Evolutionary conservation across 2,329 filamentous ascomycete genomes (phyloP).

Genomic region (Geoglossum cookeanum): DNA sequence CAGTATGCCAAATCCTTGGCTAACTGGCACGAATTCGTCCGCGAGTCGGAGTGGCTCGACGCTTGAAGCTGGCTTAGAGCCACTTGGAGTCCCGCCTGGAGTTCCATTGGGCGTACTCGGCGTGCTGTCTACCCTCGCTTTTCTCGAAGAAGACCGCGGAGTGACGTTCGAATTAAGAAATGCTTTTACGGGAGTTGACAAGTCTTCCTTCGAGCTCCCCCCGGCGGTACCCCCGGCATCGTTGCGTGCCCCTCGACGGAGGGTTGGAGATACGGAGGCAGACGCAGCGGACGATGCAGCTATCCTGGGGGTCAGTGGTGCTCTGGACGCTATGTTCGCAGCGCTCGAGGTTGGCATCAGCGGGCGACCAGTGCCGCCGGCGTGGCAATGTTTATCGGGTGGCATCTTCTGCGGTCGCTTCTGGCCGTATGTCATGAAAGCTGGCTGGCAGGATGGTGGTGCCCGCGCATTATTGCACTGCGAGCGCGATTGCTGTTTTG

Average conservation of each 20-base stretch:
- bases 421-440: no score
- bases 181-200: slow-evolving; percentile 32
- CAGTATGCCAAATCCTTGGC: slow-evolving; percentile 8
- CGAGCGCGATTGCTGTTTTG: no score
- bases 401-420: slow-evolving; percentile 19
- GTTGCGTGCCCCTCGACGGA: slow-evolving; percentile 8
- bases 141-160: slow-evolving; percentile 57
- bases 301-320: slow-evolving; percentile 40
- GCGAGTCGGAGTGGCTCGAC: slow-evolving; percentile 15
- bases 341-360: slow-evolving; percentile 51
- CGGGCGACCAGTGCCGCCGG: slow-evolving; percentile 33
- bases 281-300: slow-evolving; percentile 24
- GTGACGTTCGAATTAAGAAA: slow-evolving; percentile 53
- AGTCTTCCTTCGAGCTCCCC: slow-evolving; percentile 27
- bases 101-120: slow-evolving; percentile 46
- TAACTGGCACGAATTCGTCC: slow-evolving; percentile 14
- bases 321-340: slow-evolving; percentile 34
- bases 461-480: not conserved
- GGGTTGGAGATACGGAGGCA: slow-evolving; percentile 11
- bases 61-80: slow-evolving; percentile 18
- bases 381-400: slow-evolving; percentile 32
- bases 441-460: not conserved
- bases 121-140: slow-evolving; percentile 49
- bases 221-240: slow-evolving; percentile 16
- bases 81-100: slow-evolving; percentile 24